These are phyloP conservation scores for Tirmania nivea DNA, from an alignment of 495 filamentous ascomycete genomes.

Conservation along the genomic window DNA sequence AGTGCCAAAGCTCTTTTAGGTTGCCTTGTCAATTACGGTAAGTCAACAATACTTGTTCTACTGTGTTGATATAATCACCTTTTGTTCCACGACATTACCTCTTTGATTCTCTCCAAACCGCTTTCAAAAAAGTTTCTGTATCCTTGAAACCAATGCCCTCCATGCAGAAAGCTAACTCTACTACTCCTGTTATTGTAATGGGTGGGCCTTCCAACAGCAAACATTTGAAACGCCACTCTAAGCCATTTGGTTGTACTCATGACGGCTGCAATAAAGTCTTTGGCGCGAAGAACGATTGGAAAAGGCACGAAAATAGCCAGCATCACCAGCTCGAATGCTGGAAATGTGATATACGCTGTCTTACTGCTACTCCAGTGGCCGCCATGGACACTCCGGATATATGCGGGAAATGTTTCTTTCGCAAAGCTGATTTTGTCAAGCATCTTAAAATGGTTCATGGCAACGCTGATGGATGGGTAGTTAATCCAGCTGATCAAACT, in stretches of 20 bases:
- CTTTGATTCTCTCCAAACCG: not conserved
- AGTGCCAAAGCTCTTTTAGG: not conserved
- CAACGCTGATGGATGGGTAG: slow-evolving; percentile 24
- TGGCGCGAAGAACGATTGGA: slow-evolving; percentile 93
- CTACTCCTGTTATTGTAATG: too few species aligned
- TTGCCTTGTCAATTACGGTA: not conserved
- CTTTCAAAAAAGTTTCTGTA: not conserved
- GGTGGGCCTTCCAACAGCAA: slow-evolving; percentile 32
- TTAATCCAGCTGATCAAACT: slow-evolving; percentile 22
- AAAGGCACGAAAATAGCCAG: slow-evolving; percentile 78
- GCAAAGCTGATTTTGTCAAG: slow-evolving; percentile 35
- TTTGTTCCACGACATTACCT: too few species aligned
- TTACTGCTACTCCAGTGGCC: not conserved
- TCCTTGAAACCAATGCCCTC: too few species aligned
- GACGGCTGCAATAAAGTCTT: slow-evolving; percentile 51
- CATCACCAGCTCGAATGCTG: slow-evolving; percentile 58
- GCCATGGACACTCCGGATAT: slow-evolving; percentile 9
- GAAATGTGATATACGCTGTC: slow-evolving; percentile 36
- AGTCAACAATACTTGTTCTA: not conserved
- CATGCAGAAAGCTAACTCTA: too few species aligned
- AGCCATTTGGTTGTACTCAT: slow-evolving; percentile 77
- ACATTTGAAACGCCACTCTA: slow-evolving; percentile 66
- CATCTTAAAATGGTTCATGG: slow-evolving; percentile 37
- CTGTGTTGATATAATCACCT: not conserved
- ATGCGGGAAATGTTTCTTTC: slow-evolving; percentile 40